Evolutionary conservation across 108 stramenopile species (phyloP).

Genomic region (Skeletonema marinoi): DNA sequence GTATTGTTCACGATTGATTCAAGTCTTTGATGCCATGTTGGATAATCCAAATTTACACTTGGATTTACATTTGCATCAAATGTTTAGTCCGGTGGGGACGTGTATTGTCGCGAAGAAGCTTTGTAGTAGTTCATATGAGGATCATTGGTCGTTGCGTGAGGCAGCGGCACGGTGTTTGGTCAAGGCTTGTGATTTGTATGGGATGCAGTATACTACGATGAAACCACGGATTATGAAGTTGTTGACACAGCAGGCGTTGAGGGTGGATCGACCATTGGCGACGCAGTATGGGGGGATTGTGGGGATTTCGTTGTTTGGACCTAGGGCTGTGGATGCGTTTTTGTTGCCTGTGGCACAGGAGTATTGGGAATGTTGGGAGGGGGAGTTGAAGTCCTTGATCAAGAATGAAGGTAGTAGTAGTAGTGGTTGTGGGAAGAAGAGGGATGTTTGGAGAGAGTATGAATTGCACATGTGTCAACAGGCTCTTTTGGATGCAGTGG

Average conservation of each 20-base stretch:
- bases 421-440: neutral
- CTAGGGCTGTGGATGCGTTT: constrained; percentile 81
- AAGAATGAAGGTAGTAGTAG: neutral
- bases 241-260: constrained; percentile 53
- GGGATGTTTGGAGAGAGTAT: constrained; percentile 43
- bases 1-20: constrained; percentile 65
- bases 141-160: constrained; percentile 75
- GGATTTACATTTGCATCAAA: constrained; percentile 85
- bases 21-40: constrained; percentile 67
- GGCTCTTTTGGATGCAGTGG: constrained; percentile 67
- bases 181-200: constrained; percentile 68
- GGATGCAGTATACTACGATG: constrained; percentile 75
- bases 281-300: constrained; percentile 85
- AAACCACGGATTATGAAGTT: constrained; percentile 71
- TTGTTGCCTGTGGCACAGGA: constrained; percentile 64
- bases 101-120: constrained; percentile 83
- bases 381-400: constrained; percentile 12
- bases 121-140: constrained; percentile 35
- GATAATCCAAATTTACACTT: constrained; percentile 78
- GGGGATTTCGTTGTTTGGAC: constrained; percentile 77
- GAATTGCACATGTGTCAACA: constrained; percentile 76
- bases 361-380: constrained; percentile 76
- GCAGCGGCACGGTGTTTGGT: constrained; percentile 67
- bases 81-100: constrained; percentile 77
- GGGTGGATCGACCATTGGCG: constrained; percentile 42